Evolutionary conservation across 2,329 filamentous ascomycete genomes (phyloP).

Genomic region (Trichoderma breve): DNA sequence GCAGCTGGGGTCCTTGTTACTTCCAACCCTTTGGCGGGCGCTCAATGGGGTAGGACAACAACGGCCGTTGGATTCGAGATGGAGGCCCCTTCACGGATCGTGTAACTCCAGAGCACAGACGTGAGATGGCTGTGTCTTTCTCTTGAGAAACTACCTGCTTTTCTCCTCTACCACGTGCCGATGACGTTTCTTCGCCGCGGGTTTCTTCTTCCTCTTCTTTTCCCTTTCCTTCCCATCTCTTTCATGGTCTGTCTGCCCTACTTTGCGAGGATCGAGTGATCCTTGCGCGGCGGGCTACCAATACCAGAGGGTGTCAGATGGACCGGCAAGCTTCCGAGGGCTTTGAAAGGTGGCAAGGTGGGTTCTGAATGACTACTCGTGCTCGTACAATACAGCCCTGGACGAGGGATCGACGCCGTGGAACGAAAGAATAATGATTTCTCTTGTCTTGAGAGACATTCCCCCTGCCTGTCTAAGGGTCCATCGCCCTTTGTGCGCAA

Average conservation of each 20-base stretch:
- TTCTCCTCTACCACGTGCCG: constrained; percentile 11
- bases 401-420: not conserved
- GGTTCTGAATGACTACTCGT: not conserved
- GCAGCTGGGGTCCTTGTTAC: not conserved
- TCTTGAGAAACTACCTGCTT: not conserved
- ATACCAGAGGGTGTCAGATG: not conserved
- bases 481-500: not conserved
- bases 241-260: not conserved
- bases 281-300: not conserved
- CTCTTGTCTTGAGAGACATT: constrained; percentile 5
- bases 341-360: not conserved
- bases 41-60: not conserved
- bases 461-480: not conserved
- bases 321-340: not conserved
- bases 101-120: constrained; percentile 15
- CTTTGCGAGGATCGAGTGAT: constrained; percentile 5
- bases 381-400: not conserved
- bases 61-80: not conserved
- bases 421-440: not conserved
- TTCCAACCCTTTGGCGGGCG: not conserved
- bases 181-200: not conserved
- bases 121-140: not conserved
- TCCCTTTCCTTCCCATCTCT: not conserved
- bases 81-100: not conserved
- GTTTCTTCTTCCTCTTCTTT: not conserved